Evolutionary conservation across 805 yeast species (phyloP).

Genomic region (Nakazawaea populi): DNA sequence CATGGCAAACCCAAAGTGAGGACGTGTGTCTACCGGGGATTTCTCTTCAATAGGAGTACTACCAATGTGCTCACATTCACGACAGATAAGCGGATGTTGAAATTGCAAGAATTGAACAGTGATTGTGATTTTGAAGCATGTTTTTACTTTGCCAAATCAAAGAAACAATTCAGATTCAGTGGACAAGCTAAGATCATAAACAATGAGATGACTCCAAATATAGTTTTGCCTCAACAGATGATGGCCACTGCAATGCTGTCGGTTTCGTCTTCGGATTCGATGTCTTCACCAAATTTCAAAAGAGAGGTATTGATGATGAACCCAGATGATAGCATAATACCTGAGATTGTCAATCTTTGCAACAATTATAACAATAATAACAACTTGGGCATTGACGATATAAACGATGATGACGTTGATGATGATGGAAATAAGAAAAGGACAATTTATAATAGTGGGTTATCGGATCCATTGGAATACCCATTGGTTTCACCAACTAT

Average conservation of each 20-base stretch:
- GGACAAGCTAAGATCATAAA: conserved; percentile 53
- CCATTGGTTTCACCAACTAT: conserved; percentile 15
- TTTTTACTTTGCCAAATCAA: conserved; percentile 57
- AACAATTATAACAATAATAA: not conserved
- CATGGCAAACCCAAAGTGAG: conserved; percentile 55
- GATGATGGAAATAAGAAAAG: not conserved
- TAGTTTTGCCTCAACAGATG: not conserved
- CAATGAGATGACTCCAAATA: conserved; percentile 18
- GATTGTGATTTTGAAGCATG: conserved; percentile 68
- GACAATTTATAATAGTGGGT: conserved; percentile 13
- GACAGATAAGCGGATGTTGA: conserved; percentile 67
- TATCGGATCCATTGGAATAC: conserved; percentile 17
- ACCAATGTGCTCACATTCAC: conserved; percentile 65
- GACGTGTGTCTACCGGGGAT: conserved; percentile 69
- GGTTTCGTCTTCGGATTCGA: not conserved
- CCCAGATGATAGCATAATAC: not conserved
- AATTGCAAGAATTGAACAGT: conserved; percentile 43
- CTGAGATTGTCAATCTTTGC: not conserved
- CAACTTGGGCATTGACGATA: not conserved
- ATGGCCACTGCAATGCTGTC: not conserved
- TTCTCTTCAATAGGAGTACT: conserved; percentile 61
- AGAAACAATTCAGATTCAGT: conserved; percentile 67
- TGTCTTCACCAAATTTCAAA: not conserved
- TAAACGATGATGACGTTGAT: conserved; percentile 14
- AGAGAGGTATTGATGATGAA: not conserved